Percentiles rank a stretch among this genome's conserved stretches.
Conservation (phyloP, 140 eudicot species). For the Ambrosia hybrid region DNA sequence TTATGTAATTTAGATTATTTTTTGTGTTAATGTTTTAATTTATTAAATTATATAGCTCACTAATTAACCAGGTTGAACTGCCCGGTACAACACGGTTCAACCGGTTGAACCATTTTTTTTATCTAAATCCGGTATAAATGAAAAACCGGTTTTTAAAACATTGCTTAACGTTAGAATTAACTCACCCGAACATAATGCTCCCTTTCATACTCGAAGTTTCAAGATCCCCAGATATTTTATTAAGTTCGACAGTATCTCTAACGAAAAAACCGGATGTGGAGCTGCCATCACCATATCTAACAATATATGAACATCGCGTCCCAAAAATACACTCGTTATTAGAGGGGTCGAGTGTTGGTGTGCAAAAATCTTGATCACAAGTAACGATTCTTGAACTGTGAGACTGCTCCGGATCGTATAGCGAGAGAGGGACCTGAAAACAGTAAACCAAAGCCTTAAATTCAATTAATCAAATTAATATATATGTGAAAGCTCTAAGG, state of each 20-base stretch:
- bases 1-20: no score
- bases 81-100: no score
- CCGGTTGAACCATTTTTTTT: no score
- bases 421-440: conserved; percentile 51
- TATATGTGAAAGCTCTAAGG: neutral
- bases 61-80: no score
- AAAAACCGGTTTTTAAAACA: no score
- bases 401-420: conserved; percentile 61
- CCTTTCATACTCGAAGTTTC: conserved; percentile 66
- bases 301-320: conserved; percentile 56
- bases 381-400: conserved; percentile 46
- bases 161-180: neutral
- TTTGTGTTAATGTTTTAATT: no score
- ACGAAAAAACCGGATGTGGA: conserved; percentile 74
- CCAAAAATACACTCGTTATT: conserved; percentile 55
- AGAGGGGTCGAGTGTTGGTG: conserved; percentile 27
- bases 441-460: neutral
- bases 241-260: conserved; percentile 49
- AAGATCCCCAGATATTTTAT: conserved; percentile 63
- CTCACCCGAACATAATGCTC: conserved; percentile 77
- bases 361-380: conserved; percentile 71
- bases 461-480: neutral
- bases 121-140: no score
- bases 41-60: no score
- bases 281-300: conserved; percentile 94